Conservation (phyloP, 1,284 basidiomycete species). For the Ganoderma multipileum region DNA sequence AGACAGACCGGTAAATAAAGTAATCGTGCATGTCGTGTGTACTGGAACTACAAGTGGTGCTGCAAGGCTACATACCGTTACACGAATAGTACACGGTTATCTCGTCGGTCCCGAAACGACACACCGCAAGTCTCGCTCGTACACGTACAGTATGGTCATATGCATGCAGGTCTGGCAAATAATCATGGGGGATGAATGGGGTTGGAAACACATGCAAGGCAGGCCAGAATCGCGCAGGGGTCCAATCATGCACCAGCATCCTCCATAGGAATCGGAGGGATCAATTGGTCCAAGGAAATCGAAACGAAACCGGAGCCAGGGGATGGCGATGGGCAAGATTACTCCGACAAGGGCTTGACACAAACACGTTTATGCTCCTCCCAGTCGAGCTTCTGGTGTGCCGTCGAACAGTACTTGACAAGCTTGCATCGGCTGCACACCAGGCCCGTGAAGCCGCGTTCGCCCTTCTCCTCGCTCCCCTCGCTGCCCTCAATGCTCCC, state of each 20-base stretch:
- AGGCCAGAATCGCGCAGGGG: not conserved
- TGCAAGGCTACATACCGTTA: slow-evolving; percentile 15
- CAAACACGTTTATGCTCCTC: slow-evolving; percentile 75
- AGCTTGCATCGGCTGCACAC: slow-evolving; percentile 77
- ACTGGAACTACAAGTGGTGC: not conserved
- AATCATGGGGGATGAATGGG: not conserved
- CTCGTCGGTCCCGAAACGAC: slow-evolving; percentile 5
- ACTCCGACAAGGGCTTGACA: slow-evolving; percentile 45
- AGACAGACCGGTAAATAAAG: not conserved
- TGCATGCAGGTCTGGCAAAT: not conserved
- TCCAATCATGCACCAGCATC: slow-evolving; percentile 1
- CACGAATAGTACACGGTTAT: slow-evolving; percentile 19
- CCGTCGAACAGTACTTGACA: slow-evolving; percentile 74
- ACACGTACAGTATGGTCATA: slow-evolving; percentile 10
- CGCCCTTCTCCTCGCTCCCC: slow-evolving; percentile 35
- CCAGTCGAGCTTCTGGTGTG: slow-evolving; percentile 77
- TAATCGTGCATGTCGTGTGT: slow-evolving; percentile 9
- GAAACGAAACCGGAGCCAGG: not conserved
- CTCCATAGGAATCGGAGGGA: not conserved
- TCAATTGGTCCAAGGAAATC: not conserved
- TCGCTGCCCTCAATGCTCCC: slow-evolving; percentile 57
- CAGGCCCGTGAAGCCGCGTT: slow-evolving; percentile 47
- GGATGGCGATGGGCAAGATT: not conserved
- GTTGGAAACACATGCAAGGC: not conserved
- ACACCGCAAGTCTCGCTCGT: slow-evolving; percentile 9